A percentile compares a stretch with the other conserved stretches of the same genome.
These are phyloP conservation scores for Mycena galericulata DNA, from an alignment of 768 basidiomycete species.

Conservation along the genomic window DNA sequence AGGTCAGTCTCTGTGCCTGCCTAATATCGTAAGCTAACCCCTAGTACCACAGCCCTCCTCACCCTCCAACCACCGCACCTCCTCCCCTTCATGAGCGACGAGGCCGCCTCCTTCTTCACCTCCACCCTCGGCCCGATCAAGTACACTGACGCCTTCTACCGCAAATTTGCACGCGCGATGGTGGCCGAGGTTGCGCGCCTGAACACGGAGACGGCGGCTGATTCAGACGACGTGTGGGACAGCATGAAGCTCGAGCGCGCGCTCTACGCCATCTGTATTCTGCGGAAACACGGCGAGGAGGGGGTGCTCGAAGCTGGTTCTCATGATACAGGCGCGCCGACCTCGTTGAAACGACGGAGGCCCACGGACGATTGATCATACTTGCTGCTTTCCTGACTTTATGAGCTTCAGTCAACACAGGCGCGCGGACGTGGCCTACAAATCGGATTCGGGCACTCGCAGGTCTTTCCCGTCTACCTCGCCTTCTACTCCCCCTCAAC, in stretches of 20 bases:
- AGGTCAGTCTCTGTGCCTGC: not conserved
- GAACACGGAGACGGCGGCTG: conserved; percentile 1
- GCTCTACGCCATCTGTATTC: not conserved
- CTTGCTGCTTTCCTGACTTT: no score
- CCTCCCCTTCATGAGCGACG: conserved; percentile 36
- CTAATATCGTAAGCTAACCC: not conserved
- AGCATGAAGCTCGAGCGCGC: conserved; percentile 32
- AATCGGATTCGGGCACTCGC: no score
- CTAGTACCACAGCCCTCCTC: conserved; percentile 27
- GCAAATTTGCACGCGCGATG: conserved; percentile 30
- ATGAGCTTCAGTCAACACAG: no score
- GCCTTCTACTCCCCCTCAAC: conserved; percentile 37
- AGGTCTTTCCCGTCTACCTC: conserved; percentile 32
- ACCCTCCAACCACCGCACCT: conserved; percentile 31
- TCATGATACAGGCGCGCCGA: not conserved
- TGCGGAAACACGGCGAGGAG: conserved; percentile 24
- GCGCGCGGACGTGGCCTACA: no score
- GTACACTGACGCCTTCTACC: conserved; percentile 34
- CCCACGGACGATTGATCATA: not conserved
- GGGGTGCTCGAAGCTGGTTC: conserved; percentile 1
- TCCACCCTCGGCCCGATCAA: conserved; percentile 25
- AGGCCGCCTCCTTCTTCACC: conserved; percentile 32
- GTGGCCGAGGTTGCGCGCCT: conserved; percentile 21
- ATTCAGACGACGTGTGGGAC: conserved; percentile 17
- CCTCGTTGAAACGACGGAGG: conserved; percentile 18